phyloP scores from a whole-genome alignment of 768 basidiomycete species.

The Serendipita indica region DNA sequence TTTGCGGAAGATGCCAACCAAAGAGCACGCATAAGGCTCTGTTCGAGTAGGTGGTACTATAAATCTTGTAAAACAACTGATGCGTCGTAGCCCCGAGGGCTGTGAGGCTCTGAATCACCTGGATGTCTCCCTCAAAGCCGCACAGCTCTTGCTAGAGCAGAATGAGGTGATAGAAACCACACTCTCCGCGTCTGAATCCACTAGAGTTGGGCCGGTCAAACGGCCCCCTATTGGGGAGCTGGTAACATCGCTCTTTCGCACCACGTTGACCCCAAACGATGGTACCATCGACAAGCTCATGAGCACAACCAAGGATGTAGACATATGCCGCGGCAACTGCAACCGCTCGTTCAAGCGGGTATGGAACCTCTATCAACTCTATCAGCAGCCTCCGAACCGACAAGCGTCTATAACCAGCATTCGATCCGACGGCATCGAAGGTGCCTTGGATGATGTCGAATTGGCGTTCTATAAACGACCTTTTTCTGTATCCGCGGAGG shows the following conservation, averaged over 20 bases:
- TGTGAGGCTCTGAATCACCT: not conserved
- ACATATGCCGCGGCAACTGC: not conserved
- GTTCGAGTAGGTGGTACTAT: not conserved
- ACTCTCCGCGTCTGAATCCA: not conserved
- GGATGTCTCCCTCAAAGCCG: not conserved
- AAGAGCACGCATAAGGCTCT: not conserved
- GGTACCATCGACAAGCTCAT: not conserved
- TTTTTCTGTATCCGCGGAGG: not conserved
- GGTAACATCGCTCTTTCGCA: not conserved
- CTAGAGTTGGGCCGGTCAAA: not conserved
- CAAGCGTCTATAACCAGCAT: not conserved
- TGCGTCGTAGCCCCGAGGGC: not conserved
- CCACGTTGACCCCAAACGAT: not conserved
- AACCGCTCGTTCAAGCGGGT: not conserved
- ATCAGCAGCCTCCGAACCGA: not conserved
- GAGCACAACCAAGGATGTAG: not conserved
- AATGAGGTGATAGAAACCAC: not conserved
- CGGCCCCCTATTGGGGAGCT: not conserved
- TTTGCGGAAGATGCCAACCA: not conserved
- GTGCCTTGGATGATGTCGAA: conserved; percentile 1
- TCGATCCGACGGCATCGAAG: not conserved
- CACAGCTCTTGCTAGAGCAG: not conserved
- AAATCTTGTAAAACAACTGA: not conserved
- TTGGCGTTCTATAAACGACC: not conserved
- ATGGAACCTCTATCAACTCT: not conserved